Conservation (phyloP, 2,329 filamentous ascomycete species). For the Colletotrichum sp. region DNA sequence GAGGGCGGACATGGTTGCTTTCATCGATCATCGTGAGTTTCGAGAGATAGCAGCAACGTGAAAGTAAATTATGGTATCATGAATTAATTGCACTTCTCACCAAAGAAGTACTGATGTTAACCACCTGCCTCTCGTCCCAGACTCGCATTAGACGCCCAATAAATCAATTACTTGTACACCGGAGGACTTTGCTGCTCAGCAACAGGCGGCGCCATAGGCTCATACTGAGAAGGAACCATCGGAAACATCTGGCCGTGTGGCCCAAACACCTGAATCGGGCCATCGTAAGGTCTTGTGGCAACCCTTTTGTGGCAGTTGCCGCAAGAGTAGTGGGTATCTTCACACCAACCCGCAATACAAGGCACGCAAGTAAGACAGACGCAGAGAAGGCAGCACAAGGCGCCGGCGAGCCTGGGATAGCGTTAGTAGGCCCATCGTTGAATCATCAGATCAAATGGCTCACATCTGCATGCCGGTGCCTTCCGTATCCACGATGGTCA, state of each 20-base stretch:
- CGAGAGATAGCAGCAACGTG: background rate
- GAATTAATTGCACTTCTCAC: background rate
- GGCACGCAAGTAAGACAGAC: slow-evolving; percentile 36
- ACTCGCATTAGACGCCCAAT: background rate
- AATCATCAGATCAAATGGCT: background rate
- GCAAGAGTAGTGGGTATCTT: slow-evolving; percentile 34
- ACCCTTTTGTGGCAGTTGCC: slow-evolving; percentile 32
- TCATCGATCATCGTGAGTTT: background rate
- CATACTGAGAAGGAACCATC: background rate
- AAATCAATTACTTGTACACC: background rate
- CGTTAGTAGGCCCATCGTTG: background rate
- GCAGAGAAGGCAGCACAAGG: slow-evolving; percentile 35
- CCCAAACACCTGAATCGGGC: slow-evolving; percentile 24
- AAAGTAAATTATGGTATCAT: background rate
- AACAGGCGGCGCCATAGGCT: background rate
- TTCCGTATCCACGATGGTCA: slow-evolving; percentile 25
- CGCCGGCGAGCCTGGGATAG: slow-evolving; percentile 28
- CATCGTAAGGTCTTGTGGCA: slow-evolving; percentile 26
- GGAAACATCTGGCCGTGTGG: slow-evolving; percentile 16
- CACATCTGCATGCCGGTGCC: slow-evolving; percentile 21
- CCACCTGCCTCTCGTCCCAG: background rate
- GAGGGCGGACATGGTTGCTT: too few species aligned
- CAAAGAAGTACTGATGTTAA: background rate
- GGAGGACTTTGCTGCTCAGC: background rate
- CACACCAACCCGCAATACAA: slow-evolving; percentile 36